These are phyloP conservation scores for Colletotrichum cordylinicola DNA, from an alignment of 2,329 filamentous ascomycete genomes.

Conservation along the genomic window DNA sequence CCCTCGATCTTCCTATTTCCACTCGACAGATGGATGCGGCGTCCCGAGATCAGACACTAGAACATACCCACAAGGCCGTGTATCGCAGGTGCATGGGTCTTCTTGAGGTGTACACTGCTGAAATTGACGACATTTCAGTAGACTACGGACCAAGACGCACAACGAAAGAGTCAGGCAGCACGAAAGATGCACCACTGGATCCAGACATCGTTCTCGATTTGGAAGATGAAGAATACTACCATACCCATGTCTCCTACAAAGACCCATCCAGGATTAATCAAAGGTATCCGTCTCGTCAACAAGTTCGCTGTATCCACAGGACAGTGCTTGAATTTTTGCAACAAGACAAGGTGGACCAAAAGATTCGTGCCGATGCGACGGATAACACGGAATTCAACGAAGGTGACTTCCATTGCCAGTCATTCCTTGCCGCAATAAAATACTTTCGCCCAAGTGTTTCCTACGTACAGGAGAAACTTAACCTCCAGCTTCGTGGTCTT, in stretches of 20 bases:
- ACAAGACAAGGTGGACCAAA: background rate
- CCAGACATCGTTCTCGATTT: background rate
- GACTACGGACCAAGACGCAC: background rate
- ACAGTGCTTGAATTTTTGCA: background rate
- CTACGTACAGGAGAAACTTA: background rate
- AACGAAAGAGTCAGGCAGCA: background rate
- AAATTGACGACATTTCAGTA: background rate
- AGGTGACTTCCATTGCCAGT: background rate
- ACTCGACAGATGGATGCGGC: too few species aligned
- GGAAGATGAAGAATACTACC: background rate
- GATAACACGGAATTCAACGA: background rate
- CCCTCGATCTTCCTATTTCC: background rate
- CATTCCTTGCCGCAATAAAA: background rate
- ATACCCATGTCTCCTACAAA: background rate
- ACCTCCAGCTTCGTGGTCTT: background rate
- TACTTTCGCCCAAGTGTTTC: background rate
- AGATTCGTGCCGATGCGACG: background rate
- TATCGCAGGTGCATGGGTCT: background rate
- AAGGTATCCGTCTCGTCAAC: background rate
- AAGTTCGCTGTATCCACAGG: background rate
- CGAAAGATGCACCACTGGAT: fast-evolving
- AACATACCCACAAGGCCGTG: background rate
- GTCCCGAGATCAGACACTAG: background rate
- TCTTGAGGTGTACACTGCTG: background rate
- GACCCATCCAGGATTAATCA: background rate